Conservation (phyloP, 768 basidiomycete species). For the Rossbeevera mucosa region DNA sequence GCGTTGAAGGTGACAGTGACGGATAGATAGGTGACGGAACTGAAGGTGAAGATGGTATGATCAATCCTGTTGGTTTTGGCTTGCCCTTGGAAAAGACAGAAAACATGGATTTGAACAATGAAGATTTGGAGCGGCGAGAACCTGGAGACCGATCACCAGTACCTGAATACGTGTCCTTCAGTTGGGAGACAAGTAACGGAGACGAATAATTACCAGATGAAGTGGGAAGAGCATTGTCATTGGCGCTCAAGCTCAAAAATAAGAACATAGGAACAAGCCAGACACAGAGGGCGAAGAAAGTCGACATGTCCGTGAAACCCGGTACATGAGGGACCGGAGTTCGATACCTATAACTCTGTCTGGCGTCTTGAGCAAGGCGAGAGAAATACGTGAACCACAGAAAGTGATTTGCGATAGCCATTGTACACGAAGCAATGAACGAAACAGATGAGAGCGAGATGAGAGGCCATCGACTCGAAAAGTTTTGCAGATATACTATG, state of each 20-base stretch:
- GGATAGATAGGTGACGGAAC: slow-evolving; percentile 13
- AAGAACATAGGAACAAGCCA: slow-evolving; percentile 90
- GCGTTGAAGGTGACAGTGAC: slow-evolving; percentile 29
- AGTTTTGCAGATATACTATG: slow-evolving; percentile 87
- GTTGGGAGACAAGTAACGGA: neutral
- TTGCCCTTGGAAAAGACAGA: slow-evolving; percentile 41
- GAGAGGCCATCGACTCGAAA: slow-evolving; percentile 84
- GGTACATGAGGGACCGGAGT: slow-evolving; percentile 31
- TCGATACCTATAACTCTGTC: slow-evolving; percentile 47
- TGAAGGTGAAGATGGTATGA: slow-evolving; percentile 49
- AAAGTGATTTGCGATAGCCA: slow-evolving; percentile 90
- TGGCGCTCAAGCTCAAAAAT: slow-evolving; percentile 93
- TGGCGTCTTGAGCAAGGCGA: slow-evolving; percentile 57
- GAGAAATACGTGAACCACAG: slow-evolving; percentile 97
- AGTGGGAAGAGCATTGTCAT: slow-evolving; percentile 89
- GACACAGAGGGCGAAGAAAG: slow-evolving; percentile 82
- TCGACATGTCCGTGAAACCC: slow-evolving; percentile 70
- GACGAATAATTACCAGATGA: slow-evolving; percentile 42
- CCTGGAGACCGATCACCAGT: slow-evolving; percentile 20
- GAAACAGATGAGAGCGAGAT: slow-evolving; percentile 83
- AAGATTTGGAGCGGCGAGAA: slow-evolving; percentile 45
- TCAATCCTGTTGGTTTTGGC: slow-evolving; percentile 58
- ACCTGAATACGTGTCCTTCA: slow-evolving; percentile 6
- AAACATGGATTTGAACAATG: slow-evolving; percentile 65
- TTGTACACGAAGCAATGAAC: slow-evolving; percentile 79